Conservation (phyloP, 371 early-diverging fungal genomes). For the Actinomortierella ambigua region DNA sequence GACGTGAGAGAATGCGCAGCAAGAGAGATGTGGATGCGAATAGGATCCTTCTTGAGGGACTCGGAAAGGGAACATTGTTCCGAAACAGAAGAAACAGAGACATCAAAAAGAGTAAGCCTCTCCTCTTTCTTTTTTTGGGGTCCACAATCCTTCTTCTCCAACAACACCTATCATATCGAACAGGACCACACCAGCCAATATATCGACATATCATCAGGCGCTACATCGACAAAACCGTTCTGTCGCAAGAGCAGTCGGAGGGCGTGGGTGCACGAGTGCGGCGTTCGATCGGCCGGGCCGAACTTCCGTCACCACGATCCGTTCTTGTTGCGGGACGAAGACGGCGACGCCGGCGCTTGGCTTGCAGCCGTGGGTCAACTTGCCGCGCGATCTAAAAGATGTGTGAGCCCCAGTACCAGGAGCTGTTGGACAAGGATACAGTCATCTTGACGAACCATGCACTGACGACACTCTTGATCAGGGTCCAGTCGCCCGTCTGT, state of each 20-base stretch:
- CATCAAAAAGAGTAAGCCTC: too few species aligned
- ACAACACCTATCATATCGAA: too few species aligned
- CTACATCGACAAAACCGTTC: slow-evolving; percentile 9
- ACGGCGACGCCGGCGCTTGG: slow-evolving; percentile 56
- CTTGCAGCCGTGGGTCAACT: slow-evolving; percentile 74
- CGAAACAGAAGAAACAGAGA: too few species aligned
- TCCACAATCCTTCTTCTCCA: too few species aligned
- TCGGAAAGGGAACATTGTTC: too few species aligned
- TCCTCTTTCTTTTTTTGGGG: too few species aligned
- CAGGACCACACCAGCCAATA: too few species aligned
- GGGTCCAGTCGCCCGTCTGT: slow-evolving; percentile 53
- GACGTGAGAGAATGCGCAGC: too few species aligned
- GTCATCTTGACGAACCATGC: not conserved
- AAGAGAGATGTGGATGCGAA: too few species aligned
- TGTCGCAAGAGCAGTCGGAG: slow-evolving; percentile 22
- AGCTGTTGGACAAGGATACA: slow-evolving; percentile 52
- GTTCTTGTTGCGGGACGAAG: slow-evolving; percentile 85
- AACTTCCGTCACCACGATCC: slow-evolving; percentile 78
- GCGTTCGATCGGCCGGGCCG: slow-evolving; percentile 70
- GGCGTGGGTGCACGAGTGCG: slow-evolving; percentile 55
- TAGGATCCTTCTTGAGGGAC: too few species aligned
- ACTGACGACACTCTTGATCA: too few species aligned
- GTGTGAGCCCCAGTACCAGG: slow-evolving; percentile 69
- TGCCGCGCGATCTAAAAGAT: slow-evolving; percentile 69
- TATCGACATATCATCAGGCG: not conserved